Evolutionary conservation across 2,329 filamentous ascomycete species (phyloP), one percentile per base, ranked within the genome.

Genomic region (Periconia sp.): DNA sequence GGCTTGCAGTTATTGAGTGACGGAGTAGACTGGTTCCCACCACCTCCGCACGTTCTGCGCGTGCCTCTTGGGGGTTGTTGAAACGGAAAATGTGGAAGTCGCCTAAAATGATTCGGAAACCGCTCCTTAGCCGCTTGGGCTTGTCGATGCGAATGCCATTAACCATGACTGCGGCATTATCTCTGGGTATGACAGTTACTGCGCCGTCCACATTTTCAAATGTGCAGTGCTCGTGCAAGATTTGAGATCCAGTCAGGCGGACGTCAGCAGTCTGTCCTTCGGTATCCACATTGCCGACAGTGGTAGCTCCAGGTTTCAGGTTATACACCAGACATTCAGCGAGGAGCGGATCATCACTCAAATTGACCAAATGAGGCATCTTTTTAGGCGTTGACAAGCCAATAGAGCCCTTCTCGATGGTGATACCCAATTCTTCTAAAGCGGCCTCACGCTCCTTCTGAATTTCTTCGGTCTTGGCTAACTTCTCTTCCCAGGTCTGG

Each of bases 81-180:
- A 99, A 99, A 43, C 94, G 82, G 73, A 99, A 97, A 48, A 99
- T 99, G 69, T 99, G 94, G 59, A 99, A 99, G 70, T 99, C 94
- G 28, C 94, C 94, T 8, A 99, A 78, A 50, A 99, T 99, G 40
- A 99, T 88, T 49, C 94, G 87, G 67, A 92, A 96, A 5, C 94
- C 94, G 60, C 92, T 96, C 63, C 92, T 87, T 30, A 99, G 78
- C 53, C 91, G 83, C 54, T 87, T 91, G 1, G 92, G 86, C 61
- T 92, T 91, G 40, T 91, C 84, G 40, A 97, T 88, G 13, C 92
- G 87, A 53, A 92, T 83, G 44, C 94, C 94, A 61, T 99, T 99
- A 38, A 99, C 90, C 94, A 99, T 99, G 44, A 99, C 89, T 9
- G 92, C 90, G 1, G 94, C 94, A n/a, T 89, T 90, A 58, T 95